These are phyloP conservation scores for Furcasterigmium furcatum DNA, from an alignment of 2,329 filamentous ascomycete genomes.

Conservation along the genomic window DNA sequence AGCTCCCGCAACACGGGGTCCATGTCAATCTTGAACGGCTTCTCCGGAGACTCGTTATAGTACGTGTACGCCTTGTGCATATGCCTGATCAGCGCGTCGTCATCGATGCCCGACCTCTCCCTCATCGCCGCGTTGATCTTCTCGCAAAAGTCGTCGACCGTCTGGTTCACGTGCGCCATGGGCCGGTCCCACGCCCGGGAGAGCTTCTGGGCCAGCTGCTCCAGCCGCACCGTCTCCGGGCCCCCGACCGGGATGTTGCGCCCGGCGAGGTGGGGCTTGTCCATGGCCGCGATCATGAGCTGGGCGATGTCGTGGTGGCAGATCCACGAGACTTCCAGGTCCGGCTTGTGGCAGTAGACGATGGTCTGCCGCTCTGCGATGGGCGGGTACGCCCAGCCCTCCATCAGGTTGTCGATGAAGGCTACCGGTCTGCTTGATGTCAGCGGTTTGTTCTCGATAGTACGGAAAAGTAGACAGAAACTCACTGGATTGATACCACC, in stretches of 20 bases:
- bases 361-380: slow-evolving; percentile 27
- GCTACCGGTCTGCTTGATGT: slow-evolving; percentile 21
- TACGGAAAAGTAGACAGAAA: no score
- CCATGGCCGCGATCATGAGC: slow-evolving; percentile 30
- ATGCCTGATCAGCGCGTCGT: slow-evolving; percentile 26
- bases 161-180: slow-evolving; percentile 27
- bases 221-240: slow-evolving; percentile 26
- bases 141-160: slow-evolving; percentile 23
- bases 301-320: slow-evolving; percentile 33
- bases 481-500: slow-evolving; percentile 25
- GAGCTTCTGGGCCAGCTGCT: slow-evolving; percentile 26
- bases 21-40: slow-evolving; percentile 34
- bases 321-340: slow-evolving; percentile 32
- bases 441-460: no score
- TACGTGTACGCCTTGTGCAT: slow-evolving; percentile 37
- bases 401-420: slow-evolving; percentile 33
- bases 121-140: slow-evolving; percentile 26
- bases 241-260: slow-evolving; percentile 29
- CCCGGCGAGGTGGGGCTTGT: slow-evolving; percentile 26
- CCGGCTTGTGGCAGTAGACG: slow-evolving; percentile 33
- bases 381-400: slow-evolving; percentile 31
- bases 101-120: slow-evolving; percentile 26
- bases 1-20: slow-evolving; percentile 24
- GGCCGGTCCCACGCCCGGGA: slow-evolving; percentile 24
- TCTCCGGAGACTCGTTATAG: slow-evolving; percentile 32